Conservation (phyloP, 2,329 filamentous ascomycete species). For the Talaromyces albobiverticillius region DNA sequence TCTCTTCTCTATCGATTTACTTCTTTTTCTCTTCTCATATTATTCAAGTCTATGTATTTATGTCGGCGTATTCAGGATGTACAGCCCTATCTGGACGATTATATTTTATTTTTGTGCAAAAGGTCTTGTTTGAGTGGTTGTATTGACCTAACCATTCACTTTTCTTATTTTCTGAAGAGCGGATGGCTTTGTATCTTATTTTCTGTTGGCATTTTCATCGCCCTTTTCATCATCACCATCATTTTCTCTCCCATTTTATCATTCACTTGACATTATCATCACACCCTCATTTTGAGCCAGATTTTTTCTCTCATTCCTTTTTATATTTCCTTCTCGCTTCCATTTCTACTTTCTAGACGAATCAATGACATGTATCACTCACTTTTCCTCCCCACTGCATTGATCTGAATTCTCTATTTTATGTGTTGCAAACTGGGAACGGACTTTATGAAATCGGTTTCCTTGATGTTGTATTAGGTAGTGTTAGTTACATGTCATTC, state of each 20-base stretch:
- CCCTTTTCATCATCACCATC: background rate
- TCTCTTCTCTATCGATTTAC: conserved; percentile 3
- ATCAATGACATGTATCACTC: conserved; percentile 12
- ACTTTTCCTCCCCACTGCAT: background rate
- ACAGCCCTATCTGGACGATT: conserved; percentile 11
- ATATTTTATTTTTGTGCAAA: conserved; percentile 3
- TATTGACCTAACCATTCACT: conserved; percentile 7
- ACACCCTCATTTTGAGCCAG: conserved; percentile 9
- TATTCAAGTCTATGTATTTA: conserved; percentile 13
- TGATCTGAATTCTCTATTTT: background rate
- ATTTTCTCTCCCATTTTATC: background rate
- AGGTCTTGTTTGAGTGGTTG: conserved; percentile 8
- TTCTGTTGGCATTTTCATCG: background rate
- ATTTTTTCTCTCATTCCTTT: background rate
- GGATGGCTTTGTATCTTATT: conserved; percentile 6
- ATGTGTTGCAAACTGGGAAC: too few relatives aligned
- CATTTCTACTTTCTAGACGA: conserved; percentile 6
- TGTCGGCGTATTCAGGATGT: conserved; percentile 13
- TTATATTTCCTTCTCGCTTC: background rate
- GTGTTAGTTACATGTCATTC: too few relatives aligned
- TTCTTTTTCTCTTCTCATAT: conserved; percentile 4
- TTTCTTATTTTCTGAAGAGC: conserved; percentile 7
- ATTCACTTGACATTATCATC: background rate
- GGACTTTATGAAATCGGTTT: too few relatives aligned
- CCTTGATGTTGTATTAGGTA: too few relatives aligned